Base-by-base conservation (phyloP, 2,329 filamentous ascomycete genomes). In the Colletotrichum sp. region DNA sequence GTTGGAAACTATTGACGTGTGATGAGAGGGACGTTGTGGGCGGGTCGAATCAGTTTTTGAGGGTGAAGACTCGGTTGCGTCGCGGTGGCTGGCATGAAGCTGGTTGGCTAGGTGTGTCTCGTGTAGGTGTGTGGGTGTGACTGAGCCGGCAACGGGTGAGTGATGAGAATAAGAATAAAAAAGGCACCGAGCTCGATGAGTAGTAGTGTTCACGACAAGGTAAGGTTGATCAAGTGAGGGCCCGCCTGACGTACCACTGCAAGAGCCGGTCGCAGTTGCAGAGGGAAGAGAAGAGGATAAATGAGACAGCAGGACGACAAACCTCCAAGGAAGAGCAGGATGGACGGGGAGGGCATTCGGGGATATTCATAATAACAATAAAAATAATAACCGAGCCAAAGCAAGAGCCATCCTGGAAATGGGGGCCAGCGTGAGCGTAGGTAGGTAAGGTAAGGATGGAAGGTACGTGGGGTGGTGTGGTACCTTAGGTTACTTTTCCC, bases 341-440 rank as follows among this genome's bases (percentile, higher is more conserved):
- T 10, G 28, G 43, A 34, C 34, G 59, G 43, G 43, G 74, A 74
- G 74, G 74, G 65, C 30, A 76, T 76, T 76, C 64, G 70, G 59
- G 70, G 32, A 74, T 76, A 76, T 73, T 73, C 72, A 68, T 59
- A 73, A 76, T 21, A 76, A 76, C 7, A 36, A 36, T 16, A 36
- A 36, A 14, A 34, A 34, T 34, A 34, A 34, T 30, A 75, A 52
- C 43, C n/a, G 8, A 52, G 43, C 43, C 43, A 52, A 21, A 52
- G 43, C 43, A 52, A 52, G 43, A 52, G 43, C 43, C 43, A 52
- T 52, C 43, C 48, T 55, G 57, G 21, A 52, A 21, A 14, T 26
- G 26, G 48, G 65, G 36, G n/a, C 34, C 52, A 48, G 65, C 34
- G 48, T 21, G n/a, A 48, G 43, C 26, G 24, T 24, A 32, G 21